These are phyloP conservation scores for Geotrichum australiense DNA, from an alignment of 1,139 yeast genomes.

Conservation along the genomic window DNA sequence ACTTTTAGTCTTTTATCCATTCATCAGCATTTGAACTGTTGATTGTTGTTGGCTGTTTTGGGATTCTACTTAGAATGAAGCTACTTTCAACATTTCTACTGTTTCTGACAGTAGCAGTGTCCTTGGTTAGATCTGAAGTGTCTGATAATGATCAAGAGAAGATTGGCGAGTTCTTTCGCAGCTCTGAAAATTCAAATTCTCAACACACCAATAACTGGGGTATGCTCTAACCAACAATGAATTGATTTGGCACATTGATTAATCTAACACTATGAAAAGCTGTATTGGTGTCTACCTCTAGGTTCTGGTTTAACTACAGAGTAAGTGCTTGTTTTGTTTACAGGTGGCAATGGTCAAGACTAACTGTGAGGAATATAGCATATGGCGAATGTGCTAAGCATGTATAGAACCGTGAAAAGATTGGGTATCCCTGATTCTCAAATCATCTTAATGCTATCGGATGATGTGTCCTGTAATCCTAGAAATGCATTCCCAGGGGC, in stretches of 20 bases:
- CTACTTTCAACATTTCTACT: constrained; percentile 7
- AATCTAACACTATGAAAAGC: constrained; percentile 38
- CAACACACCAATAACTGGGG: constrained; percentile 29
- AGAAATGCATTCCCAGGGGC: constrained; percentile 95
- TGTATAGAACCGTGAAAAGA: constrained; percentile 92
- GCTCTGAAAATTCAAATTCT: constrained; percentile 9
- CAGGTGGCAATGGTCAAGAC: background rate
- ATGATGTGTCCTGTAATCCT: constrained; percentile 95
- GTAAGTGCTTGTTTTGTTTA: constrained; percentile 5
- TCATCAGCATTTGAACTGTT: too few species aligned
- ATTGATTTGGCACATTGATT: background rate
- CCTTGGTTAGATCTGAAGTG: constrained; percentile 2
- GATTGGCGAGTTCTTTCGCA: constrained; percentile 5
- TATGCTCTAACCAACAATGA: background rate
- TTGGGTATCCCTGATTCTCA: constrained; percentile 97
- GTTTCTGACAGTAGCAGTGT: constrained; percentile 3
- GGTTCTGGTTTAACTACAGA: constrained; percentile 97
- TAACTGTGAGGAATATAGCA: constrained; percentile 37
- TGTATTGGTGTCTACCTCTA: constrained; percentile 86
- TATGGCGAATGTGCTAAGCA: constrained; percentile 91
- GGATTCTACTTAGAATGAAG: too few species aligned
- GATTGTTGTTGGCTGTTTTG: too few species aligned
- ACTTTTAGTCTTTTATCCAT: too few species aligned
- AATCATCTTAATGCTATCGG: constrained; percentile 90
- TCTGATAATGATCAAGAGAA: background rate